Conservation (phyloP, 805 yeast species). For the Myxozyma udenii region DNA sequence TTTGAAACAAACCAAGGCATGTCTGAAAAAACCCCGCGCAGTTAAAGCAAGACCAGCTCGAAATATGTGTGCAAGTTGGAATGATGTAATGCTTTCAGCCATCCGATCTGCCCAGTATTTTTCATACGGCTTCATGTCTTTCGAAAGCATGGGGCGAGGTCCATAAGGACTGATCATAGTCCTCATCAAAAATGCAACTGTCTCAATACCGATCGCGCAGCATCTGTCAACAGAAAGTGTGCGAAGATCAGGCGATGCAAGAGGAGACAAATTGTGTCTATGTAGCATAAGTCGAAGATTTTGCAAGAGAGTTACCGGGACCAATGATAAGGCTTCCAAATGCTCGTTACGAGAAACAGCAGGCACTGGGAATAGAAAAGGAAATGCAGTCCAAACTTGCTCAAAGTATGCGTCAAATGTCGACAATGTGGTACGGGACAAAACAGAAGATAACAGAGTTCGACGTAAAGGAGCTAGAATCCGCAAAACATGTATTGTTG, state of each 20-base stretch:
- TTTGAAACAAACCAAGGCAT: constrained; percentile 24
- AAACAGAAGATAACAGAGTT: constrained; percentile 10
- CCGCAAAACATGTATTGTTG: constrained; percentile 22
- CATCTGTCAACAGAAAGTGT: constrained; percentile 22
- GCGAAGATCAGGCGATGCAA: constrained; percentile 20
- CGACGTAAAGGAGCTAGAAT: constrained; percentile 18
- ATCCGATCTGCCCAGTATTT: constrained; percentile 18
- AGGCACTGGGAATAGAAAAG: constrained; percentile 13
- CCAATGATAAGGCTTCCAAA: constrained; percentile 16
- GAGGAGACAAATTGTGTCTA: constrained; percentile 25
- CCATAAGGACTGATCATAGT: constrained; percentile 15
- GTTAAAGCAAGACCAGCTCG: constrained; percentile 16
- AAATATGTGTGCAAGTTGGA: constrained; percentile 17
- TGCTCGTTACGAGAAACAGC: constrained; percentile 3
- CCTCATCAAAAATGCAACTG: constrained; percentile 21
- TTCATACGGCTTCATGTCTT: background rate
- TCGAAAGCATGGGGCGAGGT: background rate
- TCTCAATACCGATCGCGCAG: constrained; percentile 18
- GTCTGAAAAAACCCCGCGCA: constrained; percentile 21
- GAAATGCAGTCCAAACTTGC: constrained; percentile 24
- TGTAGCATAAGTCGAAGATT: constrained; percentile 18
- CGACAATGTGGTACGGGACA: constrained; percentile 14
- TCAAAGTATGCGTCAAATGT: constrained; percentile 23
- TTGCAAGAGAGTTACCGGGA: constrained; percentile 25
- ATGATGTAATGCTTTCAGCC: constrained; percentile 8